Base-by-base conservation (phyloP, 768 basidiomycete genomes). In the Termitomyces sp. region DNA sequence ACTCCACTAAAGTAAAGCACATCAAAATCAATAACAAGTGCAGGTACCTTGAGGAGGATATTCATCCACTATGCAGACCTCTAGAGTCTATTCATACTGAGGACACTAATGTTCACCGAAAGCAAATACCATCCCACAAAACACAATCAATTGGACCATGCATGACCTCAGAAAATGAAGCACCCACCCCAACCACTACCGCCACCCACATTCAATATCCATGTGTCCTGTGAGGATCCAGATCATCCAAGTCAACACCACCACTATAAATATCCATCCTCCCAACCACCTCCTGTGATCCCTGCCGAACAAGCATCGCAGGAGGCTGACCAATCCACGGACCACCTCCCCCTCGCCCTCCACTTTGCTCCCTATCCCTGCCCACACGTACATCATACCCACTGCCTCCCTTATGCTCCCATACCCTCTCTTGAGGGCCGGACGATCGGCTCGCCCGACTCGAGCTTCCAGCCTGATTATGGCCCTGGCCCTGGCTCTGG, bases 281-380 rank as follows among this genome's bases (percentile, higher is more conserved):
- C 16, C 64, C 64, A 38, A 65, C 61, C 5, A 65, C 51, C 60
- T 65, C 64, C n/a, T 65, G 60, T 27, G 60, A 63, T 9, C 58
- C 54, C 37, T 59, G 59, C 12, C 62, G 41, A 1, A 55, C 41
- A n/a, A 56, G 46, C 29, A 34, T 6, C 12, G 31, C 32, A 4
- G 34, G 59, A 9, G 50, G 45, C 14, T 56, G 21, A 10, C 31
- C 38, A 16, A 1, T 16, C 58, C 47, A 51, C 5, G 19, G 29
- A 5, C 23, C 23, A n/a, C 34, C 5, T 16, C 35, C 35, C 1
- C 35, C 16, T 37, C 35, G 14, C 14, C 34, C 5, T 16, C 35
- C 35, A 14, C 35, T 37, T 37, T 14, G 14, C 14, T 16, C 35
- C 35, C 35, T 37, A 11, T 37, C 14, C 35, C 11, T 11, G 21